Percentiles rank a stretch among this genome's conserved stretches.
Evolutionary conservation across 257 asterid species (phyloP).

Genomic region (Sherardia arvensis): DNA sequence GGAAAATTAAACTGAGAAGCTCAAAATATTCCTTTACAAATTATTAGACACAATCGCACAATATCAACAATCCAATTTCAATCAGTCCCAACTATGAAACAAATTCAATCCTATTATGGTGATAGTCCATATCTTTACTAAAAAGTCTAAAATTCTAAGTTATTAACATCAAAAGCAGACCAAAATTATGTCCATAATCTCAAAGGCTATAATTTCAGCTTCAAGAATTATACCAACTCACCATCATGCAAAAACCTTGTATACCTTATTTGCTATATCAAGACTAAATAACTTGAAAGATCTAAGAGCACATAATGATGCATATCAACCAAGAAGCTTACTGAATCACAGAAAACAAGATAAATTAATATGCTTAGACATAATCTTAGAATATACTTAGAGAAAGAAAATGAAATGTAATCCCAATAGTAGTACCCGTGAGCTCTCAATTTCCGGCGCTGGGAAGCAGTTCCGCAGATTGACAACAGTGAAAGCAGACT

Average conservation of each 20-base stretch:
- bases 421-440: slow-evolving; percentile 46
- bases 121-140: background rate
- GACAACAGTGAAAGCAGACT: slow-evolving; percentile 60
- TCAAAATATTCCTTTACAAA: background rate
- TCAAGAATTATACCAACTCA: background rate
- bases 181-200: background rate
- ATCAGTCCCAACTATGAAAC: background rate
- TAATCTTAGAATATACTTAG: background rate
- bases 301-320: background rate
- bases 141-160: background rate
- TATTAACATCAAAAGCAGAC: background rate
- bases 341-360: background rate
- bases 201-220: background rate
- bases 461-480: slow-evolving; percentile 50
- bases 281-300: background rate
- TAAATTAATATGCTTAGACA: background rate
- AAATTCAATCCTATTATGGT: background rate
- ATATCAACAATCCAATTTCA: background rate
- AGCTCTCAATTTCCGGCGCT: slow-evolving; percentile 50
- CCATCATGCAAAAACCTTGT: background rate
- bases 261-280: background rate
- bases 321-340: background rate
- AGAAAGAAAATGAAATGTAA: background rate
- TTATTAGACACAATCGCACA: background rate
- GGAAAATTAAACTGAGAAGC: background rate